Conservation (phyloP, 805 yeast species). For the Saccharomyces eubayanus region DNA sequence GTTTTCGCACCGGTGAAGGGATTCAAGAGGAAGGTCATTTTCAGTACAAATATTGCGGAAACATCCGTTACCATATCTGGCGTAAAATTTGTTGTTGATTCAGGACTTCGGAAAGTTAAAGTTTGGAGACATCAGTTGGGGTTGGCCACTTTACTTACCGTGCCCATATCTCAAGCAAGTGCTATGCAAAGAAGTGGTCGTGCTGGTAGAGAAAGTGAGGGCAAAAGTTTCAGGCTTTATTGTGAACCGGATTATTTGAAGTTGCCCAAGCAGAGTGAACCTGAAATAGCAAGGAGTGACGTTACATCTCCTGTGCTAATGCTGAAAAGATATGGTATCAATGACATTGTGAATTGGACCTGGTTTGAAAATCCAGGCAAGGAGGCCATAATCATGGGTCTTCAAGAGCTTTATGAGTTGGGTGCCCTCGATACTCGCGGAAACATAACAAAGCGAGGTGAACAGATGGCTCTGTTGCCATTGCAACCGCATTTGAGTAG, state of each 20-base stretch:
- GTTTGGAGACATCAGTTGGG: conserved; percentile 94
- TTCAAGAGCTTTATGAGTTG: conserved; percentile 67
- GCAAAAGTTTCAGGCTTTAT: conserved; percentile 80
- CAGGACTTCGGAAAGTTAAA: conserved; percentile 86
- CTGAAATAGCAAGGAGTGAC: conserved; percentile 84
- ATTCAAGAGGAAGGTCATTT: conserved; percentile 73
- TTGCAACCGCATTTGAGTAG: conserved; percentile 88
- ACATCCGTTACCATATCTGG: conserved; percentile 96
- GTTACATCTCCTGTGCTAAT: conserved; percentile 77
- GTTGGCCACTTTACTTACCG: conserved; percentile 81
- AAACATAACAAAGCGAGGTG: conserved; percentile 68
- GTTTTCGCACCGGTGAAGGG: conserved; percentile 62
- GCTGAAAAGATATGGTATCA: conserved; percentile 73
- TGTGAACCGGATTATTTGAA: conserved; percentile 60
- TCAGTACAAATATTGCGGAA: conserved; percentile 95
- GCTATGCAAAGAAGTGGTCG: conserved; percentile 96
- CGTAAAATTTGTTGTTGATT: conserved; percentile 83
- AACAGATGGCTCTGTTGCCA: conserved; percentile 80
- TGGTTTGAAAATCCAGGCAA: conserved; percentile 91
- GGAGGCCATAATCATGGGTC: conserved; percentile 65
- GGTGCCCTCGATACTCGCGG: conserved; percentile 76
- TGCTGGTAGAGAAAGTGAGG: conserved; percentile 96
- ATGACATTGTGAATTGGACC: conserved; percentile 76
- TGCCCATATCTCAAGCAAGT: conserved; percentile 88
- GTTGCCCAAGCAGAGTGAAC: conserved; percentile 75